phyloP scores from a whole-genome alignment of 257 asterid genomes.

The Leonotis leonurus region DNA sequence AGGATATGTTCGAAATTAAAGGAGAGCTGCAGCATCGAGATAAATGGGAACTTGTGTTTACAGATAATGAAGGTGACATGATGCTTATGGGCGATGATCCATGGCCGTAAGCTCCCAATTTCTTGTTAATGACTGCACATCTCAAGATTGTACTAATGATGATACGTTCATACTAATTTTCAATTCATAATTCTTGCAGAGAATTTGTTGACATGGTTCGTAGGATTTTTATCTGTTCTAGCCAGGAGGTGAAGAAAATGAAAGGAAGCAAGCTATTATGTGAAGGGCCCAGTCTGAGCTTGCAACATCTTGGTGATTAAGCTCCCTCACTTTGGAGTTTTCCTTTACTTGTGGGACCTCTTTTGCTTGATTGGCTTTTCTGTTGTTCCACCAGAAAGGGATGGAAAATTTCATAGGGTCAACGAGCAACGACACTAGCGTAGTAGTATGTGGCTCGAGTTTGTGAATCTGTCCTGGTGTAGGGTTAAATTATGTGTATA shows the following conservation, averaged over 20 bases:
- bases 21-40: constrained; percentile 61
- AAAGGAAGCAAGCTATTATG: constrained; percentile 43
- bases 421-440: not conserved
- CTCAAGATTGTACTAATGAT: not conserved
- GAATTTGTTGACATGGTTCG: constrained; percentile 76
- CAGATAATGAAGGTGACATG: constrained; percentile 90
- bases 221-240: constrained; percentile 60
- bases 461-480: constrained; percentile 17
- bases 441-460: constrained; percentile 19
- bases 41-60: constrained; percentile 81
- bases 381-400: not conserved
- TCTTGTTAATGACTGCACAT: not conserved
- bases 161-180: no score
- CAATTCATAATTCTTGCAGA: constrained; percentile 25
- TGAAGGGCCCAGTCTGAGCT: constrained; percentile 26
- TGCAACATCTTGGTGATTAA: constrained; percentile 30
- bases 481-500: constrained; percentile 35
- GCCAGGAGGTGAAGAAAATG: constrained; percentile 71
- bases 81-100: constrained; percentile 97
- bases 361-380: not conserved
- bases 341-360: not conserved
- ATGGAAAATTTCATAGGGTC: not conserved
- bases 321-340: not conserved
- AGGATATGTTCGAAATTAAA: constrained; percentile 76
- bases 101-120: constrained; percentile 66